Evolutionary conservation across 768 basidiomycete species (phyloP).

Genomic region (Candolleomyces eurysporus): DNA sequence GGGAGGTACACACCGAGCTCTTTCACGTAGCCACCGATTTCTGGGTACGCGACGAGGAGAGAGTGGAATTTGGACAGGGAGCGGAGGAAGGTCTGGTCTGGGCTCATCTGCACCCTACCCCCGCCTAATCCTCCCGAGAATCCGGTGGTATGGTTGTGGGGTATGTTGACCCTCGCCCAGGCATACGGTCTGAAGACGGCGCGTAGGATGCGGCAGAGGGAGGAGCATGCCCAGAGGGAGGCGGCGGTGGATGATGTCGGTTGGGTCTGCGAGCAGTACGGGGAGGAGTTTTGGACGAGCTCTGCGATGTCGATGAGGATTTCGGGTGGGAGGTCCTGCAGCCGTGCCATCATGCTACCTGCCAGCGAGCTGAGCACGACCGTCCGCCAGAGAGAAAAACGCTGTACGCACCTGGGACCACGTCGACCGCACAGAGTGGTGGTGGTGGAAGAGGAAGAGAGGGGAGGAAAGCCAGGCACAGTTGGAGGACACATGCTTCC

Average conservation of each 20-base stretch:
- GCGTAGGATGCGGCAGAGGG: background rate
- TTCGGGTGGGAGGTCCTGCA: background rate
- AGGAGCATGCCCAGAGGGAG: background rate
- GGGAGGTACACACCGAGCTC: background rate
- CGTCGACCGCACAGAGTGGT: too few species aligned
- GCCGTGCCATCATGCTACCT: background rate
- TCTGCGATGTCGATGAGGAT: constrained; percentile 2
- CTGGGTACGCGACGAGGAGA: background rate
- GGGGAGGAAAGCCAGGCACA: too few species aligned
- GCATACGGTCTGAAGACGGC: background rate
- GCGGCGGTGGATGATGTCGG: background rate
- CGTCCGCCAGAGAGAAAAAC: too few species aligned
- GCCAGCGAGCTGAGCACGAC: too few species aligned
- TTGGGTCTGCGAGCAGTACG: background rate
- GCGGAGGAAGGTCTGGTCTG: background rate
- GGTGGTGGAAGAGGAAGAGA: too few species aligned
- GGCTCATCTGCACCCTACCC: background rate
- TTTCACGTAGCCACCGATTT: background rate
- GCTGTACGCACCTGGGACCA: too few species aligned
- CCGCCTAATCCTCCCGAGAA: background rate
- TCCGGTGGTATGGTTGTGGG: background rate
- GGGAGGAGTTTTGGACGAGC: background rate
- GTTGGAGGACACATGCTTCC: too few species aligned
- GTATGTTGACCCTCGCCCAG: background rate
- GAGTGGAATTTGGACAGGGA: background rate